phyloP scores from a whole-genome alignment of 2,329 filamentous ascomycete species.

The Botrytis paeoniae region DNA sequence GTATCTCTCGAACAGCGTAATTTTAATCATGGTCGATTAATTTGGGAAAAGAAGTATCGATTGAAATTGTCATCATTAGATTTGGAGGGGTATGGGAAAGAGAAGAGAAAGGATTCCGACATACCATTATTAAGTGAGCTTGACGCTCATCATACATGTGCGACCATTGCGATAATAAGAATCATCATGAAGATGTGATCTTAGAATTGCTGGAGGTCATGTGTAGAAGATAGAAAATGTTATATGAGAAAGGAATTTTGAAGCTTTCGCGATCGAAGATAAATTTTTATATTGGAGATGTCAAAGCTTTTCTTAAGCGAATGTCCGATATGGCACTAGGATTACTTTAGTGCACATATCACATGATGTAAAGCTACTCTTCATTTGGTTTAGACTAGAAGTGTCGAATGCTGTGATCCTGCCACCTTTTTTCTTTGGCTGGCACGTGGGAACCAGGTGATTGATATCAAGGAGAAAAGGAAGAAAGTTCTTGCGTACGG shows the following conservation, averaged over 20 bases:
- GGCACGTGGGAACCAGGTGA: not conserved
- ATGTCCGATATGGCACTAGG: constrained; percentile 10
- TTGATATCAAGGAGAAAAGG: not conserved
- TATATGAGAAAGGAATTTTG: not conserved
- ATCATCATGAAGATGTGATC: not conserved
- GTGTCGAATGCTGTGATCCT: not conserved
- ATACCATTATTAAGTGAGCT: constrained; percentile 22
- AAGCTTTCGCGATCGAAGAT: not conserved
- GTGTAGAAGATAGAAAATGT: not conserved
- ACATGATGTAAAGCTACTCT: not conserved
- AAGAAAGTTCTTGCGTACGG: constrained; percentile 8
- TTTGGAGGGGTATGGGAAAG: constrained; percentile 13
- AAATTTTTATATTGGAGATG: constrained; percentile 17
- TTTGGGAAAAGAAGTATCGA: constrained; percentile 79
- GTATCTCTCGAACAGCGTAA: constrained; percentile 62
- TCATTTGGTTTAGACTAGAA: not conserved
- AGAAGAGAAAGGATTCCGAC: constrained; percentile 1
- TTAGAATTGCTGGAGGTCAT: not conserved
- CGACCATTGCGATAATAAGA: not conserved
- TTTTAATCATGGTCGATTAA: constrained; percentile 85
- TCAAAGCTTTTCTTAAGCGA: constrained; percentile 11
- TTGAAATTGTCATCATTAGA: constrained; percentile 62
- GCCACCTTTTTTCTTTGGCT: not conserved
- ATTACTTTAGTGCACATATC: not conserved
- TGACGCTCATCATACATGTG: not conserved